phyloP scores from a whole-genome alignment of 148 eudicot genomes.

The Heliosperma pusillum region DNA sequence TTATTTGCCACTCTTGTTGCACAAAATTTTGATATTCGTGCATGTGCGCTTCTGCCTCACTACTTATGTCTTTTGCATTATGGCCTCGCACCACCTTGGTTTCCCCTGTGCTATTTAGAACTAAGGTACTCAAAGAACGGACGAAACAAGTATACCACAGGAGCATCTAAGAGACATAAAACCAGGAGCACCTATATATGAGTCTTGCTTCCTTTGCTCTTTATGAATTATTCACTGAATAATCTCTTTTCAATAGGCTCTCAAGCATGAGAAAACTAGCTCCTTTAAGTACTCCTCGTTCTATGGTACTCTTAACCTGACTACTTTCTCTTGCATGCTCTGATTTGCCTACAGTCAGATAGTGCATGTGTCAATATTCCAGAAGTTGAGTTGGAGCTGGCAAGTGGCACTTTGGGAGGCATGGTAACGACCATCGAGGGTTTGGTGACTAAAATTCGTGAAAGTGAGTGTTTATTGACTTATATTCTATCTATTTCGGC shows the following conservation, averaged over 20 bases:
- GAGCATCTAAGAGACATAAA: too few relatives aligned
- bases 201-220: background rate
- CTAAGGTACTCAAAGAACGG: background rate
- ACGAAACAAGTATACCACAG: background rate
- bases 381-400: constrained; percentile 85
- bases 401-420: constrained; percentile 94
- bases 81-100: too few relatives aligned
- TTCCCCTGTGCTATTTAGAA: too few relatives aligned
- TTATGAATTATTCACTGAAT: background rate
- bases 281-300: background rate
- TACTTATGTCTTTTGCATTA: too few relatives aligned
- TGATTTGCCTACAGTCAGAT: constrained; percentile 55
- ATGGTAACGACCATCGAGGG: constrained; percentile 93
- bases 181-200: background rate
- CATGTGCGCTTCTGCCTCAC: too few relatives aligned
- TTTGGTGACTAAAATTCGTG: constrained; percentile 75
- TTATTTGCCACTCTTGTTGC: too few relatives aligned
- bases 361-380: constrained; percentile 80
- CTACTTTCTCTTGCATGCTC: background rate
- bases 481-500: background rate
- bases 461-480: constrained; percentile 53
- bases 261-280: background rate
- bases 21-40: too few relatives aligned
- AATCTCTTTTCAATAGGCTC: background rate
- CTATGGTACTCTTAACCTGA: background rate